Evolutionary conservation across 2,329 filamentous ascomycete species (phyloP).

Genomic region (Seiridium unicorne): DNA sequence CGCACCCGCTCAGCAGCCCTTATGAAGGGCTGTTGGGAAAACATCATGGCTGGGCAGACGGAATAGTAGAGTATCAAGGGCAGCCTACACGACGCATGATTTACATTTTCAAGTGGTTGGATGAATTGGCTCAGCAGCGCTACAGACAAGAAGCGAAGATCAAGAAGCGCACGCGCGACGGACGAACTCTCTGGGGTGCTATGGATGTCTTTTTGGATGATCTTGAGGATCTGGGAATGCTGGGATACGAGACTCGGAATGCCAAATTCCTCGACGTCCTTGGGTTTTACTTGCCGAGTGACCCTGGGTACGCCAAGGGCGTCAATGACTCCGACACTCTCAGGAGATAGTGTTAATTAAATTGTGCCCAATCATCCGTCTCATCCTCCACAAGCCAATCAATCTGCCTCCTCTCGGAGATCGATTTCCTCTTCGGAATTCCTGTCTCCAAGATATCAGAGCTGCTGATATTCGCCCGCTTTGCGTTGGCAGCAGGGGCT

Average conservation of each 20-base stretch:
- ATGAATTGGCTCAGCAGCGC: background rate
- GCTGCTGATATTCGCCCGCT: background rate
- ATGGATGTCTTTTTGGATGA: background rate
- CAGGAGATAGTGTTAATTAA: background rate
- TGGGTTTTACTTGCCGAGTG: background rate
- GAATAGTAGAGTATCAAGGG: background rate
- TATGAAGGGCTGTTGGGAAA: background rate
- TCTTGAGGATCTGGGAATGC: background rate
- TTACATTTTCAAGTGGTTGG: background rate
- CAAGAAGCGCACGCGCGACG: background rate
- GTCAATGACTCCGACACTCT: background rate
- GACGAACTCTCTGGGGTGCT: background rate
- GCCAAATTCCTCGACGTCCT: background rate
- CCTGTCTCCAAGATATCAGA: background rate
- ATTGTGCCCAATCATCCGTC: background rate
- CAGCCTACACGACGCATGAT: background rate
- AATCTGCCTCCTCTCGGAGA: background rate
- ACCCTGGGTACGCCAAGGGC: background rate
- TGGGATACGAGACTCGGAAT: background rate
- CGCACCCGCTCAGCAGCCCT: background rate
- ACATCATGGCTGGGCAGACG: background rate
- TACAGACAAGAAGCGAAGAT: background rate
- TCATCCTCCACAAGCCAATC: background rate
- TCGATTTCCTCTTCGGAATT: background rate
- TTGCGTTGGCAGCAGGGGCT: background rate